Percentiles rank a stretch among this genome's conserved stretches.
Conservation (phyloP, 768 basidiomycete species). For the Serpula lacrymans region DNA sequence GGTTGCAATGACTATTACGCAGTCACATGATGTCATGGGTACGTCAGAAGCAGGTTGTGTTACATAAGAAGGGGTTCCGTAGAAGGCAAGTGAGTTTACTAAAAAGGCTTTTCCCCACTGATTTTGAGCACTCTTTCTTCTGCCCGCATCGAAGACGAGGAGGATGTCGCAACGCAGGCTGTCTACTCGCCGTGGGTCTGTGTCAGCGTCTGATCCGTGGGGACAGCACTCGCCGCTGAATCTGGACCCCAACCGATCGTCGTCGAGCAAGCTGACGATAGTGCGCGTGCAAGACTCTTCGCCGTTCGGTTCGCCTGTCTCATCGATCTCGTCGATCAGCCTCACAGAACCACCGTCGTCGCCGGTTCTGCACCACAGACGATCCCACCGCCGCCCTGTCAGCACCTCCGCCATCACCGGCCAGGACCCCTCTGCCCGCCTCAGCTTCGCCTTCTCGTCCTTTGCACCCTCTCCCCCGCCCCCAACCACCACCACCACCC, state of each 20-base stretch:
- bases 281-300: constrained; percentile 60
- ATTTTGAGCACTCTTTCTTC: too few species aligned
- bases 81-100: too few species aligned
- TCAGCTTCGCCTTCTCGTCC: constrained; percentile 66
- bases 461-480: constrained; percentile 36
- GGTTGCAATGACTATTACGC: too few species aligned
- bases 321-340: constrained; percentile 26
- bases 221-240: constrained; percentile 53
- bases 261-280: constrained; percentile 69
- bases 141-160: too few species aligned
- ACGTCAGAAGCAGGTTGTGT: too few species aligned
- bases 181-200: constrained; percentile 61
- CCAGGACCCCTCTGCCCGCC: constrained; percentile 29
- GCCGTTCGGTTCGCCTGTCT: too few species aligned
- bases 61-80: too few species aligned
- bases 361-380: constrained; percentile 22
- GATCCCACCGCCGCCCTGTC: constrained; percentile 29
- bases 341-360: constrained; percentile 22
- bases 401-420: constrained; percentile 25
- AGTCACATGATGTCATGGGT: too few species aligned
- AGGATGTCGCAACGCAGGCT: too few species aligned
- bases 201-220: constrained; percentile 66
- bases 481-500: constrained; percentile 18
- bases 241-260: constrained; percentile 48
- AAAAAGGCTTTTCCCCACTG: too few species aligned